Conservation (phyloP, 768 basidiomycete genomes). For the Auricularia sp. region DNA sequence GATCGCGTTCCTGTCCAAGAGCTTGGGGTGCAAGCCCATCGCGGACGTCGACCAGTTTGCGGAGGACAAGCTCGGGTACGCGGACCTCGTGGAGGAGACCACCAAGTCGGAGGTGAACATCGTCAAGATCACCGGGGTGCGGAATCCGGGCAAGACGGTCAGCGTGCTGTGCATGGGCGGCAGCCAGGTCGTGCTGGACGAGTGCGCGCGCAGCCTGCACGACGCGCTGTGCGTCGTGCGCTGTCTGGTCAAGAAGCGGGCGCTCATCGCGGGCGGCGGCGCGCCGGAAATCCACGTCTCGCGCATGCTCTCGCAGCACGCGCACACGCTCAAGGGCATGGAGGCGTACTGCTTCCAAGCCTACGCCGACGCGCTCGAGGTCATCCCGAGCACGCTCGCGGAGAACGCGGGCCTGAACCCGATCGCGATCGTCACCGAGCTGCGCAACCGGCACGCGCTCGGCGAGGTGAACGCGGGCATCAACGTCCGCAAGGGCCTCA, state of each 20-base stretch:
- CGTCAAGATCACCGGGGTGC: conserved; percentile 89
- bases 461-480: conserved; percentile 95
- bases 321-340: conserved; percentile 92
- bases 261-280: conserved; percentile 91
- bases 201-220: conserved; percentile 94
- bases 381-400: conserved; percentile 94
- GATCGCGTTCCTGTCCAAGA: conserved; percentile 93
- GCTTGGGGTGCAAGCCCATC: conserved; percentile 89
- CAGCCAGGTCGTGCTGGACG: conserved; percentile 89
- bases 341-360: conserved; percentile 99
- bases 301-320: conserved; percentile 77
- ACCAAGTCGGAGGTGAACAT: conserved; percentile 78
- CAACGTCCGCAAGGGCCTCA: conserved; percentile 96
- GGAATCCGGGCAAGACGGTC: conserved; percentile 89
- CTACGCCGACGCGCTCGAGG: conserved; percentile 94
- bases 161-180: conserved; percentile 91
- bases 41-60: conserved; percentile 97
- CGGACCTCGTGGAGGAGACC: conserved; percentile 89
- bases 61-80: conserved; percentile 94
- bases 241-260: conserved; percentile 95
- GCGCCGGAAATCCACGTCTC: conserved; percentile 98
- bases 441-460: conserved; percentile 91
- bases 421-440: conserved; percentile 94
- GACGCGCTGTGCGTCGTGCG: conserved; percentile 98
- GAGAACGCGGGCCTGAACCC: conserved; percentile 98